Evolutionary conservation across 768 basidiomycete species (phyloP), one percentile per base, ranked within the genome.

Genomic region (Hygrophorus pudorinus): DNA sequence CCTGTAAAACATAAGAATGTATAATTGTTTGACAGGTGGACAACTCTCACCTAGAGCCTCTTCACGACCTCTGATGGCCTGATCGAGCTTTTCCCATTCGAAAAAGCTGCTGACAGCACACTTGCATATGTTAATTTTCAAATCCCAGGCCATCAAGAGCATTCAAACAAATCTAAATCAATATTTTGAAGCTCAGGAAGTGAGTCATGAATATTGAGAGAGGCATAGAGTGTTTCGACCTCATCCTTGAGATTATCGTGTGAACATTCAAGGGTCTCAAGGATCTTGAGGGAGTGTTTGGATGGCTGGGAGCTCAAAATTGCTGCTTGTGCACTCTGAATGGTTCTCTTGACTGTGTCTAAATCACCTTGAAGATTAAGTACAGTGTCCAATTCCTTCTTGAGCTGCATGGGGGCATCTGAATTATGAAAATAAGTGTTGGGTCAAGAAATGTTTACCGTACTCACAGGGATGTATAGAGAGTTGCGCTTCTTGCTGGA

Each of bases 81-180:
- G 59, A 41, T 66, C 59, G 1, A 65, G 50, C 12, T 50, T 54
- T 13, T 68, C 64, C 60, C 61, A 64, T 35, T 67, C 64, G 21
- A 63, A 63, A 35, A 69, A 66, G 13, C 56, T 57, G 0, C 57
- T 55, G 9, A 66, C 56, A 1, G 59, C 61, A 10, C 53, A 48
- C 42, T 62, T 63, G 7, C 59, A 46, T 4, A 68, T 64, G 41
- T 62, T 66, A 16, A 66, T 64, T 45, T 70, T 71, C 20, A 67
- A 53, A 47, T 69, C 64, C 0, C 57, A 53, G 3, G 59, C 62
- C 44, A 65, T 52, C 1, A 70, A 42, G 0, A 71, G 58, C 0
- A 50, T 56, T 2, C 47, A 47, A 2, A 66, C 53, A 44, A 65
- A 65, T 61, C 53, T 2, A 59, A 37, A 11, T 56, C 47, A 5